phyloP scores from a whole-genome alignment of 2,329 filamentous ascomycete genomes.

The Ascochyta koolunga region DNA sequence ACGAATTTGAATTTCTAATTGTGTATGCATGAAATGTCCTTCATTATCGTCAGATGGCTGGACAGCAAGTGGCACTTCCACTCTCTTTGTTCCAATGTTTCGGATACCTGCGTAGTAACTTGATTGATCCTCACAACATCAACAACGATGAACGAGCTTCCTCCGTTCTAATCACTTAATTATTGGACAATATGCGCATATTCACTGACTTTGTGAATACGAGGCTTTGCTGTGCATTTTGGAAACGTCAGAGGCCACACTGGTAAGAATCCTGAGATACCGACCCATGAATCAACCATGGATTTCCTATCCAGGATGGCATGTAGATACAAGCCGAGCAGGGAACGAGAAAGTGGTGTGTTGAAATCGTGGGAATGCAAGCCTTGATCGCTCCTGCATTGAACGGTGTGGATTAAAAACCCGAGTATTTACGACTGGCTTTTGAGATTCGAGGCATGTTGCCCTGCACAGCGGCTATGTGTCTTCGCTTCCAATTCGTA shows the following conservation, averaged over 20 bases:
- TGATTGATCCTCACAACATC: not conserved
- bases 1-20: not conserved
- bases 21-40: not conserved
- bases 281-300: not conserved
- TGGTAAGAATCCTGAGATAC: not conserved
- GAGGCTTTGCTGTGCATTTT: not conserved
- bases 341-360: not conserved
- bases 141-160: not conserved
- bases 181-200: not conserved
- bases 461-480: not conserved
- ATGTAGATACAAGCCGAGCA: not conserved
- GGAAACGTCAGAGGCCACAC: too few species aligned
- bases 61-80: not conserved
- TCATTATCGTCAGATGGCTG: not conserved
- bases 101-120: not conserved
- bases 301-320: not conserved
- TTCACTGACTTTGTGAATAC: not conserved
- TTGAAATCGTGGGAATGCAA: not conserved
- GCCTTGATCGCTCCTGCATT: not conserved
- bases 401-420: not conserved
- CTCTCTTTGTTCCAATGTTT: constrained; percentile 6
- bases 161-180: not conserved
- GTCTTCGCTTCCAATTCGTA: not conserved
- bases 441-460: not conserved
- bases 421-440: not conserved